Evolutionary conservation across 148 eudicot genomes (phyloP).

Genomic region (Chenopodium suecicum): DNA sequence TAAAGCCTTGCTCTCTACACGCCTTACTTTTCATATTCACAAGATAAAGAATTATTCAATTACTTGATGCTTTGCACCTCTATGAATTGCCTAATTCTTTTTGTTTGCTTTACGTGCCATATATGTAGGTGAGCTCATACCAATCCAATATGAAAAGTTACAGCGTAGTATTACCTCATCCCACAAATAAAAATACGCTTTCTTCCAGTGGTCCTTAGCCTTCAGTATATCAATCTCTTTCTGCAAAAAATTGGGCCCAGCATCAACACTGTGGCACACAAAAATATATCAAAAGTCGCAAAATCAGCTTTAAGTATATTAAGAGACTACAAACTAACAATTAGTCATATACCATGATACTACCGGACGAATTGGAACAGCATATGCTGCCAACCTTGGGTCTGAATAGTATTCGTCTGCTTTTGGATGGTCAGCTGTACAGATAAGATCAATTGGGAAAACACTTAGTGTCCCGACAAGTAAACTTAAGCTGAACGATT

Average conservation of each 20-base stretch:
- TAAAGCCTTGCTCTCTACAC: background rate
- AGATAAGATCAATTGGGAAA: conserved; percentile 8
- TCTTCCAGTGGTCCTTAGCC: conserved; percentile 82
- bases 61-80: too few species aligned
- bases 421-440: conserved; percentile 90
- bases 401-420: conserved; percentile 89
- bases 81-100: background rate
- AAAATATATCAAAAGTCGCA: conserved; percentile 26
- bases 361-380: conserved; percentile 81
- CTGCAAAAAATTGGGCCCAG: conserved; percentile 63
- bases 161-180: conserved; percentile 67
- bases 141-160: background rate
- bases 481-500: background rate
- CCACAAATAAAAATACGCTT: conserved; percentile 97
- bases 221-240: conserved; percentile 72
- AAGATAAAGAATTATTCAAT: background rate
- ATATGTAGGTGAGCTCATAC: background rate
- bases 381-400: conserved; percentile 97
- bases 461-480: background rate
- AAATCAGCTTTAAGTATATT: conserved; percentile 13
- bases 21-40: background rate
- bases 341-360: conserved; percentile 54
- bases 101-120: background rate
- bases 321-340: conserved; percentile 15
- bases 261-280: conserved; percentile 62